phyloP scores from a whole-genome alignment of 2,329 filamentous ascomycete species.

The Atkinsonella hypoxylon region DNA sequence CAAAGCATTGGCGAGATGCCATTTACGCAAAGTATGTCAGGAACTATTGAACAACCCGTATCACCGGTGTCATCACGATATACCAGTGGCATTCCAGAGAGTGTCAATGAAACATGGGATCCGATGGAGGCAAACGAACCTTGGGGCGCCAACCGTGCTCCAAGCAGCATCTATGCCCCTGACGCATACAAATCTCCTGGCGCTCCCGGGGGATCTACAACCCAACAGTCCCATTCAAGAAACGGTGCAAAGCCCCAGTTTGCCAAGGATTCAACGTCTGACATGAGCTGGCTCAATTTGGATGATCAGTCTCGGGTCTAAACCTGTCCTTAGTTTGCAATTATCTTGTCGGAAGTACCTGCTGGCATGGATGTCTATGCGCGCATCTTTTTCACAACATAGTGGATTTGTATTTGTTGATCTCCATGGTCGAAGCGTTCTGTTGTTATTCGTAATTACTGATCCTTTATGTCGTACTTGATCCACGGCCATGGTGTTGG shows the following conservation, averaged over 20 bases:
- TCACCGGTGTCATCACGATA: constrained; percentile 42
- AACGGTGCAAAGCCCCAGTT: constrained; percentile 39
- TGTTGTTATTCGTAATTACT: background rate
- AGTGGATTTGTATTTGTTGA: background rate
- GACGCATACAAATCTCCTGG: constrained; percentile 29
- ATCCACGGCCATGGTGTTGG: background rate
- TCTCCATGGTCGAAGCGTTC: background rate
- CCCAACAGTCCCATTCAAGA: constrained; percentile 20
- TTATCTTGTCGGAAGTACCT: background rate
- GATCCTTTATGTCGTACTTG: background rate
- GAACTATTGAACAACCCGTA: constrained; percentile 45
- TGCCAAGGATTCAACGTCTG: constrained; percentile 38
- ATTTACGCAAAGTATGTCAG: constrained; percentile 45
- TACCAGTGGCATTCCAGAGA: constrained; percentile 54
- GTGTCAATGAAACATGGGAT: constrained; percentile 46
- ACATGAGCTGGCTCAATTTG: constrained; percentile 75
- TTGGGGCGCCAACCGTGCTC: constrained; percentile 38
- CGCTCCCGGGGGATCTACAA: constrained; percentile 21
- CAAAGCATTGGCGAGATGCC: constrained; percentile 41
- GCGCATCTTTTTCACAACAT: background rate
- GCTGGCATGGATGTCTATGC: background rate
- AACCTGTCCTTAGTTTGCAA: background rate
- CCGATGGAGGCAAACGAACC: constrained; percentile 30
- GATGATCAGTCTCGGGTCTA: constrained; percentile 30
- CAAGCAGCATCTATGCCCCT: constrained; percentile 39